These are phyloP conservation scores for Salix purpurea DNA, from an alignment of 345 rosid genomes.

Conservation along the genomic window DNA sequence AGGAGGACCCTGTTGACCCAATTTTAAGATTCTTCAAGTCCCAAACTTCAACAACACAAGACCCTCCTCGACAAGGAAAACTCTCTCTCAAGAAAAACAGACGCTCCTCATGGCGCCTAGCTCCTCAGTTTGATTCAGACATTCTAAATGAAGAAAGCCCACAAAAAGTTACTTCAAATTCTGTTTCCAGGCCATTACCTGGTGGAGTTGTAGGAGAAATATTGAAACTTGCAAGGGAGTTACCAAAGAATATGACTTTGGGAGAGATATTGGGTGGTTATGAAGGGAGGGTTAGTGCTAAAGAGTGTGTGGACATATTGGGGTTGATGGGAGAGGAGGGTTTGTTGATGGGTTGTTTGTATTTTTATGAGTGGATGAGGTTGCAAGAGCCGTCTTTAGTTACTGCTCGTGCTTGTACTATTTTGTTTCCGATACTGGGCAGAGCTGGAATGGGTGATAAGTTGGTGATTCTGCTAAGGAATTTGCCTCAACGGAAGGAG, in stretches of 20 bases:
- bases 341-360: slow-evolving; percentile 43
- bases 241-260: slow-evolving; percentile 51
- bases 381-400: slow-evolving; percentile 66
- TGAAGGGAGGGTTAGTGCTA: slow-evolving; percentile 36
- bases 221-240: slow-evolving; percentile 43
- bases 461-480: slow-evolving; percentile 50
- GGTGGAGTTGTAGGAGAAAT: slow-evolving; percentile 42
- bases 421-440: slow-evolving; percentile 66
- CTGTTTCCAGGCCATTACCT: slow-evolving; percentile 11
- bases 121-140: slow-evolving; percentile 36
- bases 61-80: slow-evolving; percentile 49
- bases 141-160: slow-evolving; percentile 13
- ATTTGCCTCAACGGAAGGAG: slow-evolving; percentile 54
- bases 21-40: slow-evolving; percentile 63
- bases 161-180: slow-evolving; percentile 10
- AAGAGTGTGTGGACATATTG: slow-evolving; percentile 55
- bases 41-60: slow-evolving; percentile 35
- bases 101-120: slow-evolving; percentile 66
- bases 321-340: slow-evolving; percentile 56
- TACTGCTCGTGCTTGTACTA: slow-evolving; percentile 60
- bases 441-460: slow-evolving; percentile 51
- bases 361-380: slow-evolving; percentile 86
- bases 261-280: slow-evolving; percentile 58
- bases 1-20: slow-evolving; percentile 43
- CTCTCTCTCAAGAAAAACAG: slow-evolving; percentile 59